Percentiles rank a stretch among this genome's conserved stretches.
Evolutionary conservation across 1,139 yeast species (phyloP).

Genomic region (Sugiyamaella xylanicola): DNA sequence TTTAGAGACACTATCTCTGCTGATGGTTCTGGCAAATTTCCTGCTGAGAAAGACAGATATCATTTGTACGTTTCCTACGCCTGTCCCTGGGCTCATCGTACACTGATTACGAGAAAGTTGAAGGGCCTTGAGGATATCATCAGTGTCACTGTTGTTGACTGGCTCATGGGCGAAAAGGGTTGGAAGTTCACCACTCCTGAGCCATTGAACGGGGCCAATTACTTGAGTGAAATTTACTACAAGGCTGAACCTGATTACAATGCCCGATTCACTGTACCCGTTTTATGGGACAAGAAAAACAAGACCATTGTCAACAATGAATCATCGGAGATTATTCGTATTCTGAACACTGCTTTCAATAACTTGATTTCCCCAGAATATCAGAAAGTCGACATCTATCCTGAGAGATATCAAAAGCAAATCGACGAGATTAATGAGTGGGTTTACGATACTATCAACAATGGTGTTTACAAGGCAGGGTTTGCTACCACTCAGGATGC

Average conservation of each 20-base stretch:
- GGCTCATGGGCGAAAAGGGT: conserved; percentile 80
- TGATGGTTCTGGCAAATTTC: conserved; percentile 60
- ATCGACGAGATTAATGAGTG: conserved; percentile 83
- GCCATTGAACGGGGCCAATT: conserved; percentile 59
- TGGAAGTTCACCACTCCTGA: conserved; percentile 73
- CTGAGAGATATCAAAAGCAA: conserved; percentile 52
- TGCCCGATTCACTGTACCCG: conserved; percentile 90
- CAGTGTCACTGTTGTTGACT: conserved; percentile 74
- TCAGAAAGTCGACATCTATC: conserved; percentile 63
- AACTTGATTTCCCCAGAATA: conserved; percentile 52
- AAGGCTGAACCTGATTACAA: conserved; percentile 73
- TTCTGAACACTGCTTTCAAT: conserved; percentile 71
- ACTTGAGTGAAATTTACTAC: conserved; percentile 71
- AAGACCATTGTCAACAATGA: conserved; percentile 88
- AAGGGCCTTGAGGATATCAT: conserved; percentile 68
- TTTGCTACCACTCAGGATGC: conserved; percentile 85
- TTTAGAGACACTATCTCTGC: conserved; percentile 65
- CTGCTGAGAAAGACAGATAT: conserved; percentile 78
- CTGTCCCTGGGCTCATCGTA: conserved; percentile 96
- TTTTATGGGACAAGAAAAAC: conserved; percentile 84
- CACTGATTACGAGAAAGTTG: conserved; percentile 71
- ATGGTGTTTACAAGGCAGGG: conserved; percentile 93
- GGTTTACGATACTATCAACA: conserved; percentile 84
- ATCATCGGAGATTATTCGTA: conserved; percentile 83
- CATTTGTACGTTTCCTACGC: conserved; percentile 86